These are phyloP conservation scores for Simmondsia chinensis DNA, from an alignment of 148 eudicot species.

Conservation along the genomic window DNA sequence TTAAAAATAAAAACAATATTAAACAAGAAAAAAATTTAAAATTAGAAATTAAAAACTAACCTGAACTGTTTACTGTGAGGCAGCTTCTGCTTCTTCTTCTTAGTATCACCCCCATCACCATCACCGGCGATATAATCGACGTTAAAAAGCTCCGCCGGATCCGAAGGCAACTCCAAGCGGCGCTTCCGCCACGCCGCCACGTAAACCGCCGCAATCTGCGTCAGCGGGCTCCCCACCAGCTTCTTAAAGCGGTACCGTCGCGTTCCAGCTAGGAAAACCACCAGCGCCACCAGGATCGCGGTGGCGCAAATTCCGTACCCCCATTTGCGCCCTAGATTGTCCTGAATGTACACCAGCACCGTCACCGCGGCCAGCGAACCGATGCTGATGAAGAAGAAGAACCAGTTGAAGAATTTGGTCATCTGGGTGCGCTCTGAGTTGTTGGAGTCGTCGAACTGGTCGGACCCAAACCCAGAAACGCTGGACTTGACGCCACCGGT, in stretches of 20 bases:
- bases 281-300: conserved; percentile 19
- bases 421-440: conserved; percentile 27
- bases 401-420: conserved; percentile 60
- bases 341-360: conserved; percentile 47
- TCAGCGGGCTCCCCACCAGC: conserved; percentile 36
- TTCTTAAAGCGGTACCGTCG: conserved; percentile 36
- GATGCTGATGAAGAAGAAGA: conserved; percentile 45
- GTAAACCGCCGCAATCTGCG: conserved; percentile 32
- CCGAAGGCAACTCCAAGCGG: conserved; percentile 21
- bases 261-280: conserved; percentile 22
- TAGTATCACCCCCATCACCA: no score
- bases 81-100: conserved; percentile 46
- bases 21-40: no score
- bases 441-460: conserved; percentile 54
- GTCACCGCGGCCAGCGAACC: conserved; percentile 47
- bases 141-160: conserved; percentile 20
- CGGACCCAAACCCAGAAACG: conserved; percentile 62
- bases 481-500: conserved; percentile 67
- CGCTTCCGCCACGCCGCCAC: conserved; percentile 36
- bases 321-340: conserved; percentile 36
- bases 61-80: conserved; percentile 70
- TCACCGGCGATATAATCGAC: conserved; percentile 20
- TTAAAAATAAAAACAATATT: not conserved
- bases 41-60: no score
- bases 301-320: conserved; percentile 46